Evolutionary conservation across 371 early-diverging fungal genomes (phyloP).

Genomic region (Zychaea mexicana): DNA sequence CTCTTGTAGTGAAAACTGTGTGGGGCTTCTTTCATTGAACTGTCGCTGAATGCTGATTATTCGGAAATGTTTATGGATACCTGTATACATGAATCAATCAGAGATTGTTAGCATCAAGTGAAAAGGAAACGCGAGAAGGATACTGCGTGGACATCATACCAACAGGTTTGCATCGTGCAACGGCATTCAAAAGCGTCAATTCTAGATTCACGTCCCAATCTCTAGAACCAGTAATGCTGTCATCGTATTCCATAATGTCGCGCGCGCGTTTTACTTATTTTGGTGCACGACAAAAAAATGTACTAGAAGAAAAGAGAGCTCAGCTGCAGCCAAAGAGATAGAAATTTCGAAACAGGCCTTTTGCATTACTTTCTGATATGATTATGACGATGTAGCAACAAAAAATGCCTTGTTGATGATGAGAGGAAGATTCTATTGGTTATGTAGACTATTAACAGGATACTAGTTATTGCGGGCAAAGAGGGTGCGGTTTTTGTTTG

Average conservation of each 20-base stretch:
- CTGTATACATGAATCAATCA: slow-evolving; percentile 24
- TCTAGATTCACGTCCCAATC: slow-evolving; percentile 68
- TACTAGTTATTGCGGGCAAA: not conserved
- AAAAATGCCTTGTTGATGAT: too few relatives aligned
- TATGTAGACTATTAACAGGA: not conserved
- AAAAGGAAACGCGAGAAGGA: not conserved
- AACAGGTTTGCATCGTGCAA: slow-evolving; percentile 62
- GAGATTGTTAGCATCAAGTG: not conserved
- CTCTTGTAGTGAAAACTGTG: slow-evolving; percentile 48
- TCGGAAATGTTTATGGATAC: slow-evolving; percentile 67
- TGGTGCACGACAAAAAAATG: too few relatives aligned
- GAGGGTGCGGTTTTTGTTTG: not conserved
- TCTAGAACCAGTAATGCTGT: not conserved
- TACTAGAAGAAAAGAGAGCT: too few relatives aligned
- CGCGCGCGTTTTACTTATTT: too few relatives aligned
- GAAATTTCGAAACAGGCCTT: not conserved
- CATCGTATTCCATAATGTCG: not conserved
- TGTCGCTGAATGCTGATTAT: slow-evolving; percentile 62
- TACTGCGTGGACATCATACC: slow-evolving; percentile 42
- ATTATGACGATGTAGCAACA: too few relatives aligned
- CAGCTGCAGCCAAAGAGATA: too few relatives aligned
- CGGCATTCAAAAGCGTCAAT: slow-evolving; percentile 56
- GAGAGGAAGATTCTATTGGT: too few relatives aligned
- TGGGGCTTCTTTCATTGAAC: slow-evolving; percentile 55
- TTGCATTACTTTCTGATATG: too few relatives aligned